Percentiles rank a stretch among this genome's conserved stretches.
These are phyloP conservation scores for Camellia granthamiana DNA, from an alignment of 148 eudicot genomes.

Conservation along the genomic window DNA sequence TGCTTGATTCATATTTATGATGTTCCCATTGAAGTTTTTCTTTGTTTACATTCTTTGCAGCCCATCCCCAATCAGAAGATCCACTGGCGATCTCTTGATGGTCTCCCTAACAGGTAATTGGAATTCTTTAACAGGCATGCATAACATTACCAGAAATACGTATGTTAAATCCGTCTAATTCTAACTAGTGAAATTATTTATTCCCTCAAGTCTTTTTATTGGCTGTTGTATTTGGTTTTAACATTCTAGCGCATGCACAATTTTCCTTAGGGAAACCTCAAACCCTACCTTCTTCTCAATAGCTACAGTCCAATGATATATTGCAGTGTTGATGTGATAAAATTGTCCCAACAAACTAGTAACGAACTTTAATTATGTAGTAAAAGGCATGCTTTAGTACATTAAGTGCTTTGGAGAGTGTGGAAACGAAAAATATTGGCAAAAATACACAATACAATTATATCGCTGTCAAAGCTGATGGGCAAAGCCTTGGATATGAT, in stretches of 20 bases:
- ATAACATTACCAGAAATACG: background rate
- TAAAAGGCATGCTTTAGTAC: background rate
- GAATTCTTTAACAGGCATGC: background rate
- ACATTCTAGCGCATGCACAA: background rate
- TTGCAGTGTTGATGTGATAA: background rate
- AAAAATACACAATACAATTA: background rate
- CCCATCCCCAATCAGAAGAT: conserved; percentile 92
- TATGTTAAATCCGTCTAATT: background rate
- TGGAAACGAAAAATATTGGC: background rate
- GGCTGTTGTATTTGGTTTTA: background rate
- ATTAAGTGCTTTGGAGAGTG: background rate
- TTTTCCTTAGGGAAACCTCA: background rate
- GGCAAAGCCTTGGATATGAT: background rate
- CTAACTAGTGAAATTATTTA: background rate
- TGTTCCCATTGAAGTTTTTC: conserved; percentile 8
- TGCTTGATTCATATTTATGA: conserved; percentile 5
- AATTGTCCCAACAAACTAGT: background rate
- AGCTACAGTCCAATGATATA: background rate
- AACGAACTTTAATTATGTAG: background rate
- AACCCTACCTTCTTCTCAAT: background rate
- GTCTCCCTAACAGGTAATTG: conserved; percentile 83
- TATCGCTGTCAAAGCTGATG: background rate
- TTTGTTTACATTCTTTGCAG: conserved; percentile 33
- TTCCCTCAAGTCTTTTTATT: background rate
- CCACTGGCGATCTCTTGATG: conserved; percentile 95